Percentiles rank a stretch among this genome's conserved stretches.
Conservation (phyloP, 305 asterid genomes). For the Stenogyne calaminthoides region DNA sequence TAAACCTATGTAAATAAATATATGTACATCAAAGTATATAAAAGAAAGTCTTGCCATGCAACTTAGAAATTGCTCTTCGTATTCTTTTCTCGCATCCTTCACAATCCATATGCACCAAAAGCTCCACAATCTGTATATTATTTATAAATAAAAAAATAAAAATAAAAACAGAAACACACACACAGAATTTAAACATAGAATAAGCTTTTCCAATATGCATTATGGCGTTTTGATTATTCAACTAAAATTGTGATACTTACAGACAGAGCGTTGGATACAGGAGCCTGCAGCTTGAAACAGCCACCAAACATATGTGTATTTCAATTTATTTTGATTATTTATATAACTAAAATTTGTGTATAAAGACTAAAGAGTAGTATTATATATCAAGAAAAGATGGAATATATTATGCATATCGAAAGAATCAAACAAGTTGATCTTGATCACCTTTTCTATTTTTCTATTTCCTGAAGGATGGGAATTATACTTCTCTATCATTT, state of each 20-base stretch:
- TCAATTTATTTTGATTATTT: background rate
- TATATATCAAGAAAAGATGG: conserved; percentile 5
- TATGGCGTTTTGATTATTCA: background rate
- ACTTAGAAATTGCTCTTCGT: conserved; percentile 51
- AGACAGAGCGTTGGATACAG: conserved; percentile 39
- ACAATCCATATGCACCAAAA: conserved; percentile 61
- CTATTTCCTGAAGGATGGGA: background rate
- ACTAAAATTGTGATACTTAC: conserved; percentile 40
- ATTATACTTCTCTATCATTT: conserved; percentile 24
- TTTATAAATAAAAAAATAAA: background rate
- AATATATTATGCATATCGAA: conserved; percentile 1
- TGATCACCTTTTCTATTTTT: conserved; percentile 20
- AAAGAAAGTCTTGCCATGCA: conserved; percentile 35
- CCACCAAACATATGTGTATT: conserved; percentile 37
- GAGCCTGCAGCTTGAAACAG: conserved; percentile 44
- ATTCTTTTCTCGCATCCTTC: conserved; percentile 58
- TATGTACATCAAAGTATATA: background rate
- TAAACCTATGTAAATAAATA: background rate
- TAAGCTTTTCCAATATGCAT: background rate
- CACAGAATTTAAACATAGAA: too few species aligned
- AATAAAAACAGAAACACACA: background rate
- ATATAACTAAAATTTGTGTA: background rate
- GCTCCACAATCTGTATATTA: conserved; percentile 53
- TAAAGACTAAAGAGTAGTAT: background rate
- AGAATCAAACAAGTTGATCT: conserved; percentile 38